A percentile compares a stretch with the other conserved stretches of the same genome.
These are phyloP conservation scores for Amaranthus hypochondriacus DNA, from an alignment of 148 eudicot genomes.

Conservation along the genomic window DNA sequence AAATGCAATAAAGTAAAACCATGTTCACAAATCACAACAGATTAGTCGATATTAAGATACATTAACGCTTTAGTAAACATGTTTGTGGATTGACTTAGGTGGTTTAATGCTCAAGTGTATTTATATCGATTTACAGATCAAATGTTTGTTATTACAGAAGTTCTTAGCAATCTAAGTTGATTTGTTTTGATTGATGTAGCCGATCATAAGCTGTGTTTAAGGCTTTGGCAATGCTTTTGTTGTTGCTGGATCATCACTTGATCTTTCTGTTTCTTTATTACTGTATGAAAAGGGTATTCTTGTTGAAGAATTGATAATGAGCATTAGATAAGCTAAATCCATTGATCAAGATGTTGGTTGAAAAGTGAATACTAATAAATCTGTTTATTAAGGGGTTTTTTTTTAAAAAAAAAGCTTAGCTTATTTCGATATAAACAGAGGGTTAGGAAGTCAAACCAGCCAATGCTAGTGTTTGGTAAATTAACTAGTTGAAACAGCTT, in stretches of 20 bases:
- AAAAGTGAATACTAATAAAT: background rate
- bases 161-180: background rate
- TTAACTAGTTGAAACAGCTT: too few species aligned
- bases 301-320: background rate
- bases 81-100: too few species aligned
- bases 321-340: background rate
- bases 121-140: background rate
- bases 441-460: too few species aligned
- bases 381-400: background rate
- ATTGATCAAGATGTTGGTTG: background rate
- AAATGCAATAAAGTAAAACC: too few species aligned
- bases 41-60: too few species aligned
- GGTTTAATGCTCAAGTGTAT: background rate
- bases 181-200: background rate
- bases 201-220: too few species aligned
- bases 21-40: too few species aligned
- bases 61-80: too few species aligned
- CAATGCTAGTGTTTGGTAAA: too few species aligned
- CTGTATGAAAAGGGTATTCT: background rate
- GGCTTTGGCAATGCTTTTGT: background rate
- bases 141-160: background rate
- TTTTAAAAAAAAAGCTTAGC: too few species aligned
- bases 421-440: too few species aligned
- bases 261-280: background rate
- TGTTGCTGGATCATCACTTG: background rate